These are phyloP conservation scores for Gracilaria gracilis DNA, from an alignment of 23 red algal species.

Conservation along the genomic window DNA sequence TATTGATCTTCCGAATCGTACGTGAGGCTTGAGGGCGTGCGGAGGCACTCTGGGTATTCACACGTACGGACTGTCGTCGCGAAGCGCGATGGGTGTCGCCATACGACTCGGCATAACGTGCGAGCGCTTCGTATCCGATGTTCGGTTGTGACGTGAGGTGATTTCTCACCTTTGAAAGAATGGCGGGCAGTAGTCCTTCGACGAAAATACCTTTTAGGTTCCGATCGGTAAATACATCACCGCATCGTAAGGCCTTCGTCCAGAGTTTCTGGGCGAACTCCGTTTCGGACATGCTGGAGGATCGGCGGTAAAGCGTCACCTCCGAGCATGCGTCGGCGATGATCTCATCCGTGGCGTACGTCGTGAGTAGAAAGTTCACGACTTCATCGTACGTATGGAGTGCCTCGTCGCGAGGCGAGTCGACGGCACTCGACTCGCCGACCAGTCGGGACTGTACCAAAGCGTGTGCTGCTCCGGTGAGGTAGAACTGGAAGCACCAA, in stretches of 20 bases:
- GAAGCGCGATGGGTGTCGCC: constrained; percentile 1
- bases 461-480: too few species aligned
- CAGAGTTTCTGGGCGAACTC: constrained; percentile 1
- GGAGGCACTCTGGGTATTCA: too few species aligned
- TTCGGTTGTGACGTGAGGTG: background rate
- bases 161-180: constrained; percentile 4
- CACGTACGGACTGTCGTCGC: background rate
- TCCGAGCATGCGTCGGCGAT: background rate
- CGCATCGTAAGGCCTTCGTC: constrained; percentile 5
- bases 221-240: background rate
- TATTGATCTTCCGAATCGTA: too few species aligned
- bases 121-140: background rate
- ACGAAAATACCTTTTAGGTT: constrained; percentile 2
- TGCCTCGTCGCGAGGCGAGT: too few species aligned
- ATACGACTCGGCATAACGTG: background rate
- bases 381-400: constrained; percentile 13
- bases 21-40: too few species aligned
- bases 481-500: too few species aligned
- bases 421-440: too few species aligned
- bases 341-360: background rate
- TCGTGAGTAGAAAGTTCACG: constrained; percentile 11
- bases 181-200: constrained; percentile 1
- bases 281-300: constrained; percentile 1
- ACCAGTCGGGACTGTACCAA: too few species aligned
- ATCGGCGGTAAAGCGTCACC: background rate